phyloP scores from a whole-genome alignment of 345 rosid species.

The Eucalyptus melliodora region DNA sequence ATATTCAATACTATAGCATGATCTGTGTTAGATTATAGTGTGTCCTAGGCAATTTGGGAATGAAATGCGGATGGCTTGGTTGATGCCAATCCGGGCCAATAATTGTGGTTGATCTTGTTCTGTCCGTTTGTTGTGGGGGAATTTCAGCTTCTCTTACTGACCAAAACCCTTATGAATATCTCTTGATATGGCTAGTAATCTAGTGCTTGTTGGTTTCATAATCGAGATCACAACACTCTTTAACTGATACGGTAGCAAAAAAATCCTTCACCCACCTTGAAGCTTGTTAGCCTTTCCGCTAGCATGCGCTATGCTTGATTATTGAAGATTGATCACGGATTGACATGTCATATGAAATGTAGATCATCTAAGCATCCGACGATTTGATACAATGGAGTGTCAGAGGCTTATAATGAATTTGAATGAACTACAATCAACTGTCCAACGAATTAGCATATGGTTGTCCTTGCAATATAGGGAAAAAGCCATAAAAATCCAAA shows the following conservation, averaged over 20 bases:
- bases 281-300: background rate
- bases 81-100: background rate
- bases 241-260: background rate
- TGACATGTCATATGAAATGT: background rate
- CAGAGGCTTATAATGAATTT: background rate
- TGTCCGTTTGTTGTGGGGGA: background rate
- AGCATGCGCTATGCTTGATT: background rate
- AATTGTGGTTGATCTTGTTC: background rate
- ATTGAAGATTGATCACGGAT: background rate
- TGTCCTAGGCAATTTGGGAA: background rate
- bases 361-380: background rate
- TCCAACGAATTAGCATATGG: background rate
- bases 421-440: background rate
- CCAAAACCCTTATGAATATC: background rate
- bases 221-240: background rate
- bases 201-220: background rate
- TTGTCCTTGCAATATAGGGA: background rate
- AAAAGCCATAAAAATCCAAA: background rate
- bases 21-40: background rate
- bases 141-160: background rate
- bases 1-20: background rate
- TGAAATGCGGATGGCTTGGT: background rate
- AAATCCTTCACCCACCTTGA: background rate
- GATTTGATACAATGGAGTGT: background rate
- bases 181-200: background rate